Conservation (phyloP, 2,329 filamentous ascomycete species). For the Diaporthe sp. region DNA sequence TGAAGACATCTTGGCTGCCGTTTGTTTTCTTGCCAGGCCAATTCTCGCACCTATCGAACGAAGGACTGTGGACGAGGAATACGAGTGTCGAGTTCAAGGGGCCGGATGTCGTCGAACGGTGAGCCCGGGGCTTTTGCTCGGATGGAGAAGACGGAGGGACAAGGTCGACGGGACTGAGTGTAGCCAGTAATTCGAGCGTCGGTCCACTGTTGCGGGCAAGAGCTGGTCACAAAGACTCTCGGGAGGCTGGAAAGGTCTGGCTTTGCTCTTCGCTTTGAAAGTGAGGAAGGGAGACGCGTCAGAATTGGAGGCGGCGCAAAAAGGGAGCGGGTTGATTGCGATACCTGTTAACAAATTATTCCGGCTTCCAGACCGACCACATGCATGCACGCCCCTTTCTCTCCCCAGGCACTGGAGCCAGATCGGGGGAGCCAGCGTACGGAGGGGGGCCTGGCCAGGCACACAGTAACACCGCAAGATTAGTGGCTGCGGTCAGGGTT, state of each 20-base stretch:
- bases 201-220: neutral
- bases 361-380: constrained; percentile 20
- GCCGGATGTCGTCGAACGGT: constrained; percentile 24
- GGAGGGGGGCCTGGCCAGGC: neutral
- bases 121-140: constrained; percentile 6
- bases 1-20: constrained; percentile 71
- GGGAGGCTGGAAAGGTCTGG: neutral
- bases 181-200: constrained; percentile 10
- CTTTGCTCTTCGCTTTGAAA: constrained; percentile 26
- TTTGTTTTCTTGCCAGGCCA: neutral
- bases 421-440: neutral
- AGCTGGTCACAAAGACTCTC: constrained; percentile 14
- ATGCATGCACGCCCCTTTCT: constrained; percentile 30
- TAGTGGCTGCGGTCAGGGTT: neutral
- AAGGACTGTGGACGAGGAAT: neutral
- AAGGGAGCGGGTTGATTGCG: constrained; percentile 29
- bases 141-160: neutral
- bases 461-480: constrained; percentile 3
- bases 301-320: constrained; percentile 24
- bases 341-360: constrained; percentile 39
- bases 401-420: neutral
- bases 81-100: constrained; percentile 5
- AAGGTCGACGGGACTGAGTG: neutral
- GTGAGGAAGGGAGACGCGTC: constrained; percentile 30
- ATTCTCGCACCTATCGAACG: constrained; percentile 14